Evolutionary conservation across 2,329 filamentous ascomycete genomes (phyloP).

Genomic region (Aureobasidium lini): DNA sequence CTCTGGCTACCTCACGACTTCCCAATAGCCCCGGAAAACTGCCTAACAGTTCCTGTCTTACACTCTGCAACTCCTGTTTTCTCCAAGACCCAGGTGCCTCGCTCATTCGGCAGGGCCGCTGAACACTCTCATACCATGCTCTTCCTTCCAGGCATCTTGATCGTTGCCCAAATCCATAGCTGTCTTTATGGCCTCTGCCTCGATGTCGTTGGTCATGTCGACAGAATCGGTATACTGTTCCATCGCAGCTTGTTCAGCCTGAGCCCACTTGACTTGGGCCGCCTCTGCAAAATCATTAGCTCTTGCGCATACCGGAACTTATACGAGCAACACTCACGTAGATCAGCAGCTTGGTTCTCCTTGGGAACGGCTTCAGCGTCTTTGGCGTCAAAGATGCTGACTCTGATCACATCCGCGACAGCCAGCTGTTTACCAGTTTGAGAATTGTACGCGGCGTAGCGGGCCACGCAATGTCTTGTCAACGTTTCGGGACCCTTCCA

Average conservation of each 20-base stretch:
- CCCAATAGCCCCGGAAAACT: too few species aligned
- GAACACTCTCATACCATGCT: slow-evolving; percentile 3
- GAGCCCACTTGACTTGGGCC: neutral
- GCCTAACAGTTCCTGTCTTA: too few species aligned
- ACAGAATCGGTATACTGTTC: neutral
- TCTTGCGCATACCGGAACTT: neutral
- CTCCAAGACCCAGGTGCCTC: neutral
- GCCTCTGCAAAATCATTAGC: neutral
- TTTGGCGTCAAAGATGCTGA: slow-evolving; percentile 2
- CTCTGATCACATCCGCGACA: neutral
- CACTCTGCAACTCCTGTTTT: too few species aligned
- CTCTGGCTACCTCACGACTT: too few species aligned
- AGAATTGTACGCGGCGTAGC: neutral
- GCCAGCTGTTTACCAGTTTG: neutral
- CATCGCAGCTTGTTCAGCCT: neutral
- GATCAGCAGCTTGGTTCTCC: neutral
- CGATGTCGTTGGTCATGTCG: neutral
- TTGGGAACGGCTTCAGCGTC: neutral
- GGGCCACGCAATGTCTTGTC: neutral
- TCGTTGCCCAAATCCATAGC: neutral
- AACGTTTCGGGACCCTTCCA: neutral
- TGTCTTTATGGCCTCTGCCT: neutral
- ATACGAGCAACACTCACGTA: neutral
- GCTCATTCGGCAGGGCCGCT: neutral
- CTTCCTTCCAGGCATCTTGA: neutral